Evolutionary conservation across 768 basidiomycete species (phyloP).

Genomic region (Leccinellum albellum): DNA sequence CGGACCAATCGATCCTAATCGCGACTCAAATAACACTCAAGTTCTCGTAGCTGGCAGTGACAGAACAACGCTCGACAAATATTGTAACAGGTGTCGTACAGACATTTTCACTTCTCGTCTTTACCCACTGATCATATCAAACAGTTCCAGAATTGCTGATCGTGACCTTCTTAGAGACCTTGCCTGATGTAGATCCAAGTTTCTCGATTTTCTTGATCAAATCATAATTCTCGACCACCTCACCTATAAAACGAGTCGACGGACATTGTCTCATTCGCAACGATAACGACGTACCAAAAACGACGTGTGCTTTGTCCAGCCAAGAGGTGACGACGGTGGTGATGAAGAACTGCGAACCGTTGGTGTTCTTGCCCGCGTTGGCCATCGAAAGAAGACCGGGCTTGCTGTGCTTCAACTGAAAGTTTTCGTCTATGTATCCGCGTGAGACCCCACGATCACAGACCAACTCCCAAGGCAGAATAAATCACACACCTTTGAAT

Average conservation of each 20-base stretch:
- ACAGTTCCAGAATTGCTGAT: conserved; percentile 1
- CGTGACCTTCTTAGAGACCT: background rate
- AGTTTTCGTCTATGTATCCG: conserved; percentile 74
- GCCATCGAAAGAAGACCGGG: conserved; percentile 73
- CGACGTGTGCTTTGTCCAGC: conserved; percentile 15
- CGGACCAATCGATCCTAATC: background rate
- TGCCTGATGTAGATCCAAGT: background rate
- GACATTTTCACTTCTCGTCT: background rate
- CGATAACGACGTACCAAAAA: conserved; percentile 11
- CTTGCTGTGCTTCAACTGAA: conserved; percentile 68
- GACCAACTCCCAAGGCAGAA: background rate
- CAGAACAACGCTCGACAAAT: background rate
- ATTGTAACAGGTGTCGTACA: background rate
- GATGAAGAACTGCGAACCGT: conserved; percentile 91
- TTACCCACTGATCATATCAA: background rate
- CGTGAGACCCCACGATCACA: background rate
- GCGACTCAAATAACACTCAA: background rate
- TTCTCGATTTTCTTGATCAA: background rate
- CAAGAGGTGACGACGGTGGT: conserved; percentile 62
- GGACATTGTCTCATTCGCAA: background rate
- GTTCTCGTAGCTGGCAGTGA: background rate
- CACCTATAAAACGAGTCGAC: background rate
- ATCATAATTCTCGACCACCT: background rate
- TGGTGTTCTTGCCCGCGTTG: conserved; percentile 78
- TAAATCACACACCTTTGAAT: conserved; percentile 47